These are phyloP conservation scores for Thuidium tamariscinum DNA, from an alignment of 225 moss, liverwort and hornwort genomes.

Conservation along the genomic window DNA sequence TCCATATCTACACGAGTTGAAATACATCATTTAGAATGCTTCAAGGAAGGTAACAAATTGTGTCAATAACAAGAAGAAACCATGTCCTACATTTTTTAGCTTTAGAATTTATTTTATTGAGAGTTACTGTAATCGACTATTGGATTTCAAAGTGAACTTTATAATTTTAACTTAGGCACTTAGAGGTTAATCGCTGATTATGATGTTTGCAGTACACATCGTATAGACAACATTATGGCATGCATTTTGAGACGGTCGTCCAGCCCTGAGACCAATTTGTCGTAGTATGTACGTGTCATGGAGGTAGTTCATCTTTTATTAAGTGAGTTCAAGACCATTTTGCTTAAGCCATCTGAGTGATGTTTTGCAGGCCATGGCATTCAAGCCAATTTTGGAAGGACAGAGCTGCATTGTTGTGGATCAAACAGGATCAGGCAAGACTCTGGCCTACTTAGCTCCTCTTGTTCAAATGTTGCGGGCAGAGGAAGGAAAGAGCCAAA, in stretches of 20 bases:
- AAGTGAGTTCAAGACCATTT: neutral
- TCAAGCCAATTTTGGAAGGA: slow-evolving; percentile 70
- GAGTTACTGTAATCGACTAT: neutral
- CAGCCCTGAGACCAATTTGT: neutral
- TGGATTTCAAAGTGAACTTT: neutral
- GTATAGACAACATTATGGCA: neutral
- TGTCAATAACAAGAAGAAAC: neutral
- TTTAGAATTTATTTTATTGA: neutral
- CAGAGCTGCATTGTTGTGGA: slow-evolving; percentile 94
- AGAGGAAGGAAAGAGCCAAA: slow-evolving; percentile 52
- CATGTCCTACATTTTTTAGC: neutral
- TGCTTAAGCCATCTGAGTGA: neutral
- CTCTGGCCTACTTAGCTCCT: slow-evolving; percentile 87
- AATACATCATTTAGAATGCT: neutral
- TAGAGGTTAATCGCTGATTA: neutral
- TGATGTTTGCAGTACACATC: neutral
- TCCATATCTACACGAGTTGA: neutral
- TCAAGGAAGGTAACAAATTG: neutral
- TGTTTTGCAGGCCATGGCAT: slow-evolving; percentile 69
- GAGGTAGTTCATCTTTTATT: neutral
- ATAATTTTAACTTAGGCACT: neutral
- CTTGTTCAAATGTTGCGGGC: slow-evolving; percentile 63
- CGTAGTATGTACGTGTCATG: neutral
- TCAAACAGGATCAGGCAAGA: slow-evolving; percentile 97
- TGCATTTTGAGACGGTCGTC: neutral